phyloP scores from a whole-genome alignment of 441 rosid species.

The Capsella rubella region DNA sequence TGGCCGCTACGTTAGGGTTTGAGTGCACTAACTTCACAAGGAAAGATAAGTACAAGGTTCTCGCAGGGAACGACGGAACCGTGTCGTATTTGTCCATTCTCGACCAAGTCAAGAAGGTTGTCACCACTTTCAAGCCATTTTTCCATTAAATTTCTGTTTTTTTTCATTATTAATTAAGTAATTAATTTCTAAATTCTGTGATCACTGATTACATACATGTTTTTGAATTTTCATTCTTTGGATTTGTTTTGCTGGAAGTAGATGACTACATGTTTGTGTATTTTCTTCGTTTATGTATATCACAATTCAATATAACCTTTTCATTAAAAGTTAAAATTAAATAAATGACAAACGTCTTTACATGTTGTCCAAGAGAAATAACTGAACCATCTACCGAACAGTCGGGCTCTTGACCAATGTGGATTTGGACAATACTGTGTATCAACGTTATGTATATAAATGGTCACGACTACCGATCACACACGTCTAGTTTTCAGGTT shows the following conservation, averaged over 20 bases:
- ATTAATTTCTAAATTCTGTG: background rate
- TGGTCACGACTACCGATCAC: background rate
- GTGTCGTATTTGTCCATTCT: slow-evolving; percentile 61
- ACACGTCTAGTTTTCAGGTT: background rate
- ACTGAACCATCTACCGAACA: background rate
- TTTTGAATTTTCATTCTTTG: slow-evolving; percentile 11
- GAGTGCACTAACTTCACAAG: slow-evolving; percentile 93
- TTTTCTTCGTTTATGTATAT: background rate
- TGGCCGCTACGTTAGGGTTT: slow-evolving; percentile 88
- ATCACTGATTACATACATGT: slow-evolving; percentile 20
- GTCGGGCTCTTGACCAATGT: slow-evolving; percentile 4
- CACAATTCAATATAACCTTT: background rate
- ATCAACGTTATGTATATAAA: background rate
- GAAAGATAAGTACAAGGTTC: slow-evolving; percentile 81
- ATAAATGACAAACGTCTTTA: background rate
- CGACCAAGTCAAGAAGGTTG: slow-evolving; percentile 61
- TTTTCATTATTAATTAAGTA: background rate
- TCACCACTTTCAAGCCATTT: slow-evolving; percentile 69
- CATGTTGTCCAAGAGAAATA: background rate
- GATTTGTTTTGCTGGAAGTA: slow-evolving; percentile 2
- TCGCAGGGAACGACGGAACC: slow-evolving; percentile 90
- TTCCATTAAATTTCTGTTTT: slow-evolving; percentile 40
- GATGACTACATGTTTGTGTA: slow-evolving; percentile 8
- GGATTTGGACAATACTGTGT: background rate
- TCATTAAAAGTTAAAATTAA: background rate